A percentile compares a stretch with the other conserved stretches of the same genome.
phyloP scores from a whole-genome alignment of 2,329 filamentous ascomycete species.

The Aspergillus phoenicis region DNA sequence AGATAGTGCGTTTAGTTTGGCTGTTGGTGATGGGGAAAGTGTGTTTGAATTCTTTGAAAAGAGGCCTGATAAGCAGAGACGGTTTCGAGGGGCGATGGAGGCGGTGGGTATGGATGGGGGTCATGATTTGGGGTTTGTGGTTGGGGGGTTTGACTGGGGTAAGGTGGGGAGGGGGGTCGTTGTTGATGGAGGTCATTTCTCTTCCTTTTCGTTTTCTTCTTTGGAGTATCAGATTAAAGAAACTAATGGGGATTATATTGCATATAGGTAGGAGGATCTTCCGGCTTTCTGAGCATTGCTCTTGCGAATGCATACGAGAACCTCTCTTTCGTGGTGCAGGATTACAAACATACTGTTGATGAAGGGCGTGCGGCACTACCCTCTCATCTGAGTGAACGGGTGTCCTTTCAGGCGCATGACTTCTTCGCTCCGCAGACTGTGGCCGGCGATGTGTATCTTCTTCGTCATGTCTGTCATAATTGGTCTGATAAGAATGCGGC shows the following conservation, averaged over 20 bases:
- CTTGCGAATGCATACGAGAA: slow-evolving; percentile 9
- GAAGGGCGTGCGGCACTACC: neutral
- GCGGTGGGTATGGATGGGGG: slow-evolving; percentile 1
- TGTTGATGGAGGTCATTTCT: slow-evolving; percentile 9
- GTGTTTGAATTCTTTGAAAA: slow-evolving; percentile 7
- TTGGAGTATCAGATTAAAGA: neutral
- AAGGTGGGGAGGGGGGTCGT: slow-evolving; percentile 10
- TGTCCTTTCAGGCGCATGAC: slow-evolving; percentile 6
- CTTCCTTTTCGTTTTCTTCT: neutral
- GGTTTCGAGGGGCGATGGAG: slow-evolving; percentile 8
- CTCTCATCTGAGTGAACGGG: neutral
- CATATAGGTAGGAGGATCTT: slow-evolving; percentile 13
- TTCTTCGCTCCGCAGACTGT: slow-evolving; percentile 8
- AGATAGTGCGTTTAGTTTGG: slow-evolving; percentile 4
- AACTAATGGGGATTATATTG: neutral
- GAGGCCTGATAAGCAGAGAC: neutral
- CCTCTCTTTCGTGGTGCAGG: slow-evolving; percentile 13
- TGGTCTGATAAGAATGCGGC: slow-evolving; percentile 14
- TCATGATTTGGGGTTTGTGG: slow-evolving; percentile 1
- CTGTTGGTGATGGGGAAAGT: neutral
- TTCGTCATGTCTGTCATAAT: slow-evolving; percentile 19
- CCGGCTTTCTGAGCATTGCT: slow-evolving; percentile 6
- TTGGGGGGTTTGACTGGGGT: slow-evolving; percentile 13
- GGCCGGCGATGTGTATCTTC: slow-evolving; percentile 12
- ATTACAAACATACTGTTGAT: slow-evolving; percentile 9